Evolutionary conservation across 2,329 filamentous ascomycete species (phyloP).

Genomic region (Orbilia quercus): DNA sequence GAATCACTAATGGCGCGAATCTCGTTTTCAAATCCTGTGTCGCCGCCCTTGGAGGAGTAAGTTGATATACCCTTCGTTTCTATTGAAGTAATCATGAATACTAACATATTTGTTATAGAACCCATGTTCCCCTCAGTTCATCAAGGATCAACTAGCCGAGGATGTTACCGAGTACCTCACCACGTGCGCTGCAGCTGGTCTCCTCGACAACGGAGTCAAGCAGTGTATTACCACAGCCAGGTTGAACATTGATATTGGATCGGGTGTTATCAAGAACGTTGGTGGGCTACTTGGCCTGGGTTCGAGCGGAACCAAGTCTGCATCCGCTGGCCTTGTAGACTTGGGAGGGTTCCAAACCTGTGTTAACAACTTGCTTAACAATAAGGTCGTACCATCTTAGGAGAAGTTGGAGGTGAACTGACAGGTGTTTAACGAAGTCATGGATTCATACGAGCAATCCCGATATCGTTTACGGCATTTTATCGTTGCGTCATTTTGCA

Average conservation of each 20-base stretch:
- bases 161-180: slow-evolving; percentile 37
- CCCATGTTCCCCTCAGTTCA: slow-evolving; percentile 37
- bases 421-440: no score
- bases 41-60: slow-evolving; percentile 40
- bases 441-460: not conserved
- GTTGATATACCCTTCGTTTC: slow-evolving; percentile 11
- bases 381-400: not conserved
- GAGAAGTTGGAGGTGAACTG: not conserved
- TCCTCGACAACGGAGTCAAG: slow-evolving; percentile 35
- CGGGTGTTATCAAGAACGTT: slow-evolving; percentile 14
- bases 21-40: slow-evolving; percentile 44
- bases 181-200: slow-evolving; percentile 30
- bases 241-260: slow-evolving; percentile 31
- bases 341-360: not conserved
- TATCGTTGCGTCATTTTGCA: not conserved
- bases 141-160: slow-evolving; percentile 47
- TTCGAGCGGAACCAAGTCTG: not conserved
- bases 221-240: slow-evolving; percentile 27
- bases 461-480: not conserved
- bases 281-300: not conserved
- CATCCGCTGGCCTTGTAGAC: not conserved
- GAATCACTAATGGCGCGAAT: slow-evolving; percentile 28
- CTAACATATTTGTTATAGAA: slow-evolving; percentile 32
- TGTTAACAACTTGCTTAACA: not conserved
- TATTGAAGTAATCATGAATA: not conserved